phyloP scores from a whole-genome alignment of 129 eudicot genomes.

The Centrapalus pauciflorus region DNA sequence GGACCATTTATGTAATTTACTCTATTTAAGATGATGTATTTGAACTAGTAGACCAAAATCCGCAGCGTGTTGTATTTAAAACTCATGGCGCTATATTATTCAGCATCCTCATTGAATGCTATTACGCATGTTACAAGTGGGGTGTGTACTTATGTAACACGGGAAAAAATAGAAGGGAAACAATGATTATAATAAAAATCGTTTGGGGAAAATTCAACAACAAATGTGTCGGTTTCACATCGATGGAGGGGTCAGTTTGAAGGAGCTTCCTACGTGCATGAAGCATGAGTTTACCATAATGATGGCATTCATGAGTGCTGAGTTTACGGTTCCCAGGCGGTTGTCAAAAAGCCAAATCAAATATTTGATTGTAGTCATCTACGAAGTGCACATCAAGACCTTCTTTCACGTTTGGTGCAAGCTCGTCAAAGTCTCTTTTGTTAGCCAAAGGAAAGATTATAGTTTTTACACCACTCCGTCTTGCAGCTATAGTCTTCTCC shows the following conservation, averaged over 20 bases:
- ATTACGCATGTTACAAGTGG: conserved; percentile 22
- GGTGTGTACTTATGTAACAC: conserved; percentile 6
- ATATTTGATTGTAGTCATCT: conserved; percentile 83
- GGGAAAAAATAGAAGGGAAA: neutral
- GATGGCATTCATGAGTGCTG: neutral
- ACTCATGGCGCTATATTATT: conserved; percentile 15
- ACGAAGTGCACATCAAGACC: conserved; percentile 96
- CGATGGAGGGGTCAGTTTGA: neutral
- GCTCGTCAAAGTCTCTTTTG: conserved; percentile 90
- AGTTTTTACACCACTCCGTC: conserved; percentile 89
- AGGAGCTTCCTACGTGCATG: neutral
- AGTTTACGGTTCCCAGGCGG: conserved; percentile 10
- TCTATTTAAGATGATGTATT: too few species aligned
- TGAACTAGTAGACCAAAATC: neutral
- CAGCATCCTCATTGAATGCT: conserved; percentile 19
- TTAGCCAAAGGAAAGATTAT: conserved; percentile 91
- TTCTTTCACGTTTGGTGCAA: conserved; percentile 80
- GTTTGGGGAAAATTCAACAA: conserved; percentile 6
- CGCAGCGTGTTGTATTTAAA: neutral
- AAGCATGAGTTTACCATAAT: neutral
- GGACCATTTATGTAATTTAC: too few species aligned
- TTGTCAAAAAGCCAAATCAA: conserved; percentile 66
- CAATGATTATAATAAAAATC: neutral
- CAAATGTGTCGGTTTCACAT: conserved; percentile 13
- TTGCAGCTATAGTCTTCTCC: conserved; percentile 98